Evolutionary conservation across 1,139 yeast genomes (phyloP), one percentile per base, ranked within the genome.

Genomic region (Debaryomyces fabryi): DNA sequence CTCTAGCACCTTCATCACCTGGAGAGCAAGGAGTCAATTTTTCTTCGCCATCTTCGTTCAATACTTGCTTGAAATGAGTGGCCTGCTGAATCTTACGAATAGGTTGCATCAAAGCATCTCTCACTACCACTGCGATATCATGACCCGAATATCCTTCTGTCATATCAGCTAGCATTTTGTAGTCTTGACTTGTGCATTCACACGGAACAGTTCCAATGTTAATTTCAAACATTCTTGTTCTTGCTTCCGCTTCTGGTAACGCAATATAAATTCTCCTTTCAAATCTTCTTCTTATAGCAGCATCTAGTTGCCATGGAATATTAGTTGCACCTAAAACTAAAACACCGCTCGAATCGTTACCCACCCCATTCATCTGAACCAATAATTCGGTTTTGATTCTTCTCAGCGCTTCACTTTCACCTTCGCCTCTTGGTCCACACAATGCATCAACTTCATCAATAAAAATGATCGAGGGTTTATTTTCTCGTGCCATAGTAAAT

Each of bases 291-390:
- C 99, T 82, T 46, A 95, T 90, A 6, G 99, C 99, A 40, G 98
- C 92, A 68, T 95, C 99, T 56, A 95, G 77, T 71, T 93, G 97
- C 99, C 99, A 95, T 16, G 99, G 99, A 51, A 95, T 93, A 66
- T 95, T 95, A 4, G 99, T 95, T 1, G 99, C 99, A 23, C 99
- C 99, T 45, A 95, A 75, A 0, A 95, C 99, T 39, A 95, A 74
- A 2, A 95, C 98, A 7, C 99, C 99, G 45, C 80, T 79, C 1
- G 96, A 75, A 65, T 95, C 99, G 64, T 90, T 92, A 12, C 99
- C 99, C 6, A 95, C 99, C 58, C 99, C 99, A 66, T 93, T 93
- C 99, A 95, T 95, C 66, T 95, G 99, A 7, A 95, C 98, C 60
- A 95, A 78, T 48, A 95, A 76, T 66, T 95, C 99, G 0, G 99